phyloP scores from a whole-genome alignment of 306 rosid species.

The Cicer bijugum region DNA sequence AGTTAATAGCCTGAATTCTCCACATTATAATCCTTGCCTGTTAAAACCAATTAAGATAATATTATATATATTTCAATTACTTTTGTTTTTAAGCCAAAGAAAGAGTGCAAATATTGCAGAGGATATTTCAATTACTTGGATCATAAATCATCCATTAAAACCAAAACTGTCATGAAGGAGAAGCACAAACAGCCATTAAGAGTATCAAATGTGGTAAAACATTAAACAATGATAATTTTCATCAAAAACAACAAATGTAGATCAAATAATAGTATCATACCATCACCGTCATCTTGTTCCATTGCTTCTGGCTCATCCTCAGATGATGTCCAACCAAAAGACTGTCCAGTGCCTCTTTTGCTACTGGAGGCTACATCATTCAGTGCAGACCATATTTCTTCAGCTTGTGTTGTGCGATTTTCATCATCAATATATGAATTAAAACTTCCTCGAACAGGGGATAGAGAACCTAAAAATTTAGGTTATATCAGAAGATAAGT shows the following conservation, averaged over 20 bases:
- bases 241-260: constrained; percentile 1
- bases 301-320: constrained; percentile 89
- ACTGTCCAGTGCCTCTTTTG: constrained; percentile 46
- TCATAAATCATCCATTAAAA: constrained; percentile 29
- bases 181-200: constrained; percentile 34
- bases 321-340: constrained; percentile 87
- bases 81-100: not conserved
- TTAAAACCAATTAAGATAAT: not conserved
- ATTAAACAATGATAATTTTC: not conserved
- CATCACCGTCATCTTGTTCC: constrained; percentile 85
- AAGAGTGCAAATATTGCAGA: too few species aligned
- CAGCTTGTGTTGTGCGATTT: constrained; percentile 58
- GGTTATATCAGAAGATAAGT: constrained; percentile 32
- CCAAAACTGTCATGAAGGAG: constrained; percentile 32
- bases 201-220: constrained; percentile 2
- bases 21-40: constrained; percentile 20
- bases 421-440: constrained; percentile 65
- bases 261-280: constrained; percentile 48
- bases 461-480: constrained; percentile 67
- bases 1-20: not conserved
- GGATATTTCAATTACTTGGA: constrained; percentile 30
- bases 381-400: constrained; percentile 84
- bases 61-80: constrained; percentile 23
- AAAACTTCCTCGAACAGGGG: constrained; percentile 71
- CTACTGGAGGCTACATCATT: constrained; percentile 83